Base-by-base conservation (phyloP, 2,329 filamentous ascomycete species). In the Fulvia fulva region DNA sequence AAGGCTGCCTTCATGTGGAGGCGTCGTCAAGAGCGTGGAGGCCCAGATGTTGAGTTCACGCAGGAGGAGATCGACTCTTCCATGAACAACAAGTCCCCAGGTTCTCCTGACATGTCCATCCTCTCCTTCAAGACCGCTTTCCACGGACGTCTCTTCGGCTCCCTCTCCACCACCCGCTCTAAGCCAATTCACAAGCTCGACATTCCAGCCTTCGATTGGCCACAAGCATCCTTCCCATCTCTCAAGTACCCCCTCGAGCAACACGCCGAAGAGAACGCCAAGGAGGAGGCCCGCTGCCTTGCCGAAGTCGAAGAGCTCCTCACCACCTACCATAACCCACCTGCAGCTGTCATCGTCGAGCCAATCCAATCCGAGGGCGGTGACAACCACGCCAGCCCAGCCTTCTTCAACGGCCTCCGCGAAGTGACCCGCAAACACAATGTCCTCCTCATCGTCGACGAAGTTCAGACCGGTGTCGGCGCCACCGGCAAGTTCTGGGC, bases 1-100 rank as follows among this genome's bases (percentile, higher is more conserved):
- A 96, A 96, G 79, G 91, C 91, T 8, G 91, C 92, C 51, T 96
- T 96, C 79, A 96, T 96, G 87, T 95, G 88, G 83, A 87, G 88
- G 71, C 86, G 89, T 51, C 89, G 91, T 75, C 82, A 86, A 63
- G 85, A 94, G 76, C 89, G 92, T 61, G 91, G 91, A 65, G 90
- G 90, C 7, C 79, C 84, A 47, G 75, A 87, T 37, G 88, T 87
- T 56, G 89, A 93, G 58, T 96, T 96, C 79, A 89, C 88, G 32
- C 77, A 85, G 53, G 85, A 89, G 69, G 92, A 96, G 75, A 80
- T 92, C 60, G 73, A 78, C 49, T 87, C 85, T 9, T 80, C 84
- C 69, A 96, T 96, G 91, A 80, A 84, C 74, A 96, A 96, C 80
- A 76, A 90, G 71, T 81, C 82, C 5, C 91, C 91, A 12, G 90